Evolutionary conservation across 345 rosid species (phyloP).

Genomic region (Geranium brycei): DNA sequence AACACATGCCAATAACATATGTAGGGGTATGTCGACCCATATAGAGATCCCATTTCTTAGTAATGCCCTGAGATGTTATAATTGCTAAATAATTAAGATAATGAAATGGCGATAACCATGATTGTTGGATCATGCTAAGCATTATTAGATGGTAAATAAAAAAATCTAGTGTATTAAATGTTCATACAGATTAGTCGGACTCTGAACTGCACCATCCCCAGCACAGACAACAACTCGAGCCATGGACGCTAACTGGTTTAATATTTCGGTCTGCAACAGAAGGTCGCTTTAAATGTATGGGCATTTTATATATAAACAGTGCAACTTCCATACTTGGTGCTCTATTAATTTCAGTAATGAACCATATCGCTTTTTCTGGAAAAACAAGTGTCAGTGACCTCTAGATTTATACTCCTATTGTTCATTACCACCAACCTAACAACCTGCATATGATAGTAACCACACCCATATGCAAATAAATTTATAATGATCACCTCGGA

Average conservation of each 20-base stretch:
- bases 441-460: neutral
- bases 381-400: too few relatives aligned
- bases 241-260: constrained; percentile 72
- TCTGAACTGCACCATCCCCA: constrained; percentile 82
- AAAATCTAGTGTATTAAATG: constrained; percentile 8
- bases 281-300: constrained; percentile 7
- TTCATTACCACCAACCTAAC: neutral
- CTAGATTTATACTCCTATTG: too few relatives aligned
- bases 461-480: neutral
- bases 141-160: neutral
- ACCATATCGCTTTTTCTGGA: too few relatives aligned
- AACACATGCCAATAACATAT: constrained; percentile 32
- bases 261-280: constrained; percentile 57
- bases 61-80: constrained; percentile 37
- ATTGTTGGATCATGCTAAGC: neutral
- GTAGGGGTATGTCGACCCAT: constrained; percentile 78
- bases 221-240: constrained; percentile 74
- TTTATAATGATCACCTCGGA: constrained; percentile 42
- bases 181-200: constrained; percentile 61
- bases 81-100: neutral
- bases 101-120: neutral
- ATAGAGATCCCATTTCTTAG: constrained; percentile 78
- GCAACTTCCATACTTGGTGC: neutral
- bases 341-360: too few relatives aligned
- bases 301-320: neutral